These are phyloP conservation scores for Emiliania huxleyi DNA, from an alignment of 78 protist genomes.

Conservation along the genomic window DNA sequence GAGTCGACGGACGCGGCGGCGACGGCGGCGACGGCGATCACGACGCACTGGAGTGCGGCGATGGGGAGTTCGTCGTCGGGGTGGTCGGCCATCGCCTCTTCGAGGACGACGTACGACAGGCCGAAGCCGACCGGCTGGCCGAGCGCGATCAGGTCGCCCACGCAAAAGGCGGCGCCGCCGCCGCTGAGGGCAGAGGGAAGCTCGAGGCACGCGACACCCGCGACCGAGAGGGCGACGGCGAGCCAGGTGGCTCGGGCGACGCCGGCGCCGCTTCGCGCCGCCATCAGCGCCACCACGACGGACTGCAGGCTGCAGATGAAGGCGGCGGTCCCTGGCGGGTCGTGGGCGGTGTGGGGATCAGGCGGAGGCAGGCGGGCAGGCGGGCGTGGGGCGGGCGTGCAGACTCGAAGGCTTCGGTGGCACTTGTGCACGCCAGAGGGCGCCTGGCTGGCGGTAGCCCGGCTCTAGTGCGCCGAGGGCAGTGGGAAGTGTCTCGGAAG, in stretches of 20 bases:
- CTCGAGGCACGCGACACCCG: neutral
- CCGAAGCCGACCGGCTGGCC: slow-evolving; percentile 1
- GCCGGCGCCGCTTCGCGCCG: neutral
- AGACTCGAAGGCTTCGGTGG: no score
- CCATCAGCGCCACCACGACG: neutral
- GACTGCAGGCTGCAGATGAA: neutral
- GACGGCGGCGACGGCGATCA: neutral
- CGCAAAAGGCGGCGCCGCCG: neutral
- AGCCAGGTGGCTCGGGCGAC: neutral
- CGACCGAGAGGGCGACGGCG: neutral
- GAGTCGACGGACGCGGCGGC: neutral
- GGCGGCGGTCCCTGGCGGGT: no score
- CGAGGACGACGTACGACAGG: neutral
- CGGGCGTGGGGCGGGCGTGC: no score
- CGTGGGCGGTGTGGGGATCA: no score
- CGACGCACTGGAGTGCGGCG: neutral
- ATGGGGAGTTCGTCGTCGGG: neutral
- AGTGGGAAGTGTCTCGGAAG: no score
- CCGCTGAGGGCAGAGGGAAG: neutral
- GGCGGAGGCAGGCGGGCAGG: no score
- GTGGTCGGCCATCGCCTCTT: no score
- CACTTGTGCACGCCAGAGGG: no score
- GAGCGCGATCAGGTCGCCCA: neutral
- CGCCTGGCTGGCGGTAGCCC: no score
- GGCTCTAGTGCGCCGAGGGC: no score